Conservation (phyloP, 139 green algal genomes). For the Picochlorum costavermella region DNA sequence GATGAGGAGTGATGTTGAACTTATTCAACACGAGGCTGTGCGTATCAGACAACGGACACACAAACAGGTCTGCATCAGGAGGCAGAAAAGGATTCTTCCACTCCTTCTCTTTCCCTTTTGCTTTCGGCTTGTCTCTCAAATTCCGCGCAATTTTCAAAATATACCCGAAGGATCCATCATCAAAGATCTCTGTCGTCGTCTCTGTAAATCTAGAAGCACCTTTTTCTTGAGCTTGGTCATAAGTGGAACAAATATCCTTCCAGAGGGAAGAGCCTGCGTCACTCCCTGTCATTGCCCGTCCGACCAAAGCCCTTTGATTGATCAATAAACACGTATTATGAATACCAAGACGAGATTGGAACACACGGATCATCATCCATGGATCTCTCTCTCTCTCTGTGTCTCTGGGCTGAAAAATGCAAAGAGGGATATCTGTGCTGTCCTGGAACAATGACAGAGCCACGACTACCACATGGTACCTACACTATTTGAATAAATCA, state of each 20-base stretch:
- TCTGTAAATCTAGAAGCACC: slow-evolving; percentile 15
- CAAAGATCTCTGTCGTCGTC: slow-evolving; percentile 11
- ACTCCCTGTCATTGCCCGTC: too few species aligned
- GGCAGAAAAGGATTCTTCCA: slow-evolving; percentile 74
- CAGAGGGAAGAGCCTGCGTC: slow-evolving; percentile 6
- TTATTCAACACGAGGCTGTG: slow-evolving; percentile 43
- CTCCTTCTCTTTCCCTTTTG: slow-evolving; percentile 7
- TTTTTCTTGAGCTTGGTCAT: slow-evolving; percentile 14
- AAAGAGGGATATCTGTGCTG: too few species aligned
- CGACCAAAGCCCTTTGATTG: too few species aligned
- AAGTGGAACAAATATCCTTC: slow-evolving; percentile 13
- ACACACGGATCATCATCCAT: too few species aligned
- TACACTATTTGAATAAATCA: too few species aligned
- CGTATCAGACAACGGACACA: slow-evolving; percentile 41
- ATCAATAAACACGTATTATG: too few species aligned
- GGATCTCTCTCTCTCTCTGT: too few species aligned
- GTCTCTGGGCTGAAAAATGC: too few species aligned
- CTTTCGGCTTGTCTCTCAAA: slow-evolving; percentile 60
- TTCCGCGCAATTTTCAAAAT: slow-evolving; percentile 53
- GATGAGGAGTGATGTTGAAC: slow-evolving; percentile 37
- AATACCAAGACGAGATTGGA: too few species aligned
- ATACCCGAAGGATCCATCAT: slow-evolving; percentile 28
- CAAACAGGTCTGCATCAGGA: slow-evolving; percentile 62
- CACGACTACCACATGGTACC: too few species aligned
- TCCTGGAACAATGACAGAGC: too few species aligned